Base-by-base conservation (phyloP, 768 basidiomycete genomes). In the Serendipita vermifera region DNA sequence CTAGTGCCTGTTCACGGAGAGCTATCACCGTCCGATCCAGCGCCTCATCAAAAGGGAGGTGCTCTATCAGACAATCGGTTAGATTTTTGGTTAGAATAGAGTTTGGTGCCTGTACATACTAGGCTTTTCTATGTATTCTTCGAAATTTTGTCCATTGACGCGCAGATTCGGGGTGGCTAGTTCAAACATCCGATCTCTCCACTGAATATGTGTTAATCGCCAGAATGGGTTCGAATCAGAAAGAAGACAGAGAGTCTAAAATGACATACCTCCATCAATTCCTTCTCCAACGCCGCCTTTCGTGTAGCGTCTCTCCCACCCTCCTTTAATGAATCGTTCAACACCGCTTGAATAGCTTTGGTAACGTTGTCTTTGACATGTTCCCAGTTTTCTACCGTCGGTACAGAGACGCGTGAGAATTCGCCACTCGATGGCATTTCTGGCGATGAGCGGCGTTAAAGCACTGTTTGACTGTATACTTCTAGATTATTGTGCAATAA, bases 1-100 rank as follows among this genome's bases (percentile, higher is more conserved):
- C 76, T 54, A 89, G 69, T 29, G 82, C 73, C 48, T 85, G 85
- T 60, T 83, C 79, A 38, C 84, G 81, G 17, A 91, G 67, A 0
- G 83, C 82, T 83, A 85, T 89, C 40, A 92, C 83, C 40, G 78
- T 78, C 51, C 86, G 72, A 65, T 93, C 90, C 31, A 94, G 77
- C 2, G 79, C 80, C 67, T 94, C 89, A 63, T 94, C 88, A 66
- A 91, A 94, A 2, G 80, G 76, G 24, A 20, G 33, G 51, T 9
- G 46, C 32, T 11, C 33, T 24, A 3, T 26, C 9, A 24, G 36
- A 7, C 11, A 53, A 33, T 6, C 20, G 48, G 17, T 3, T 32
- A 9, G 15, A 35, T n/a, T 3, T 32, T 5, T 38, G 14, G 29
- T 14, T 20, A 32, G 20, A 6, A 39, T 32, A 13, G 26, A 54